Evolutionary conservation across 2,329 filamentous ascomycete species (phyloP).

Genomic region (Xylaria sp.): DNA sequence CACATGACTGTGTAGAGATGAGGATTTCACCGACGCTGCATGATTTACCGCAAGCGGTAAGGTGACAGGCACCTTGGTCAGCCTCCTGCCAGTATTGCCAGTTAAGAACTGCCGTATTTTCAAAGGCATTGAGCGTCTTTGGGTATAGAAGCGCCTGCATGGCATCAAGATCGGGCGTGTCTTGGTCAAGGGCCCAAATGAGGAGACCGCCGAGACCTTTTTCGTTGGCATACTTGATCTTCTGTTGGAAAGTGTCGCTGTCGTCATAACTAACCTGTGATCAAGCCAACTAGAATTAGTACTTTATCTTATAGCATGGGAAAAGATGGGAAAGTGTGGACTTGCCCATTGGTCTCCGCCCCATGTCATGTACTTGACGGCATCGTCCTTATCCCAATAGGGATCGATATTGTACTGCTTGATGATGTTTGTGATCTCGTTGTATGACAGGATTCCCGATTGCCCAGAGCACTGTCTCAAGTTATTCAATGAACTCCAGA

Average conservation of each 20-base stretch:
- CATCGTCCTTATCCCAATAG: constrained; percentile 44
- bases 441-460: constrained; percentile 45
- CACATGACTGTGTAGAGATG: constrained; percentile 48
- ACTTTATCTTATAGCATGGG: too few relatives aligned
- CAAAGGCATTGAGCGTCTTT: constrained; percentile 40
- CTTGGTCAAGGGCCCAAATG: constrained; percentile 45
- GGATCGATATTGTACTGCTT: constrained; percentile 40
- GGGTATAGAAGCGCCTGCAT: constrained; percentile 48
- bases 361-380: constrained; percentile 51
- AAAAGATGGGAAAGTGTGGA: too few relatives aligned
- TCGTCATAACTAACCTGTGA: constrained; percentile 54
- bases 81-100: constrained; percentile 35
- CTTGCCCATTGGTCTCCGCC: constrained; percentile 53
- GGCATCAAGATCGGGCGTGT: constrained; percentile 53
- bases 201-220: constrained; percentile 49
- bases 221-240: constrained; percentile 50
- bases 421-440: constrained; percentile 45
- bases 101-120: constrained; percentile 18
- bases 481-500: too few relatives aligned
- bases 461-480: constrained; percentile 38
- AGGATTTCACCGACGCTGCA: constrained; percentile 48
- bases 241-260: constrained; percentile 50
- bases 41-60: constrained; percentile 46
- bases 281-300: too few relatives aligned
- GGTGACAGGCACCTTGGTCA: constrained; percentile 43